Evolutionary conservation across 192 early-diverging fungal species (phyloP), one percentile per base, ranked within the genome.

Genomic region (Podila minutissima): DNA sequence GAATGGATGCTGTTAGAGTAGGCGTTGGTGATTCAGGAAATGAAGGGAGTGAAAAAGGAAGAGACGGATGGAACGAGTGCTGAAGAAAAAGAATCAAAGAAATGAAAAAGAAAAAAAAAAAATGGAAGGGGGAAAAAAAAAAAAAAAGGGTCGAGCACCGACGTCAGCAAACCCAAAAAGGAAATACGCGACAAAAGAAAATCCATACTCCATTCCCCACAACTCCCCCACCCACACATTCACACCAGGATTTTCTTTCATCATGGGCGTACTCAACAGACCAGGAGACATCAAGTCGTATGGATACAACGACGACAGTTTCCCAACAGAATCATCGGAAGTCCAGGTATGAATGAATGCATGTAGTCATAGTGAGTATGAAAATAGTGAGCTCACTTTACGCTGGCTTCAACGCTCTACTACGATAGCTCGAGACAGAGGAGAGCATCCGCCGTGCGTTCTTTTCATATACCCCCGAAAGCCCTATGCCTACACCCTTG

Each of bases 321-420:
- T 86, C 11, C 84, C 86, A 13, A 89, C 91, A 19, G 85, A 89
- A 6, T 87, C 92, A 0, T 94, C 91, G 1, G 78, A 86, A 24
- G 59, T 82, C 13, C 92, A 94, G 84, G 86, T 83, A 65, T 37
- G 74, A 84, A 79, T 22, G 17, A 22, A 33, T 48, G n/a, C 66
- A 37, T 0, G n/a, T 22, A 12, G 20, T 55, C 53, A 24, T 53
- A 55, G 5, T 1, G 22, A 10, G 15, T 46, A 41, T 12, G 38
- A 41, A 41, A 41, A 41, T 2, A 53, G 22, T 15, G 17, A 6
- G 51, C 51, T 53, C 51, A 22, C 51, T 53, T 53, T 53, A 53
- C 9, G 2, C 41, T 55, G 24, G 2, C 53, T 24, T 24, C 53
- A 24, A 24, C 53, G 53, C 53, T 55, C 53, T 26, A 55, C 53